A percentile compares a stretch with the other conserved stretches of the same genome.
Conservation (phyloP, 495 filamentous ascomycete genomes). For the Xylaria cubensis region DNA sequence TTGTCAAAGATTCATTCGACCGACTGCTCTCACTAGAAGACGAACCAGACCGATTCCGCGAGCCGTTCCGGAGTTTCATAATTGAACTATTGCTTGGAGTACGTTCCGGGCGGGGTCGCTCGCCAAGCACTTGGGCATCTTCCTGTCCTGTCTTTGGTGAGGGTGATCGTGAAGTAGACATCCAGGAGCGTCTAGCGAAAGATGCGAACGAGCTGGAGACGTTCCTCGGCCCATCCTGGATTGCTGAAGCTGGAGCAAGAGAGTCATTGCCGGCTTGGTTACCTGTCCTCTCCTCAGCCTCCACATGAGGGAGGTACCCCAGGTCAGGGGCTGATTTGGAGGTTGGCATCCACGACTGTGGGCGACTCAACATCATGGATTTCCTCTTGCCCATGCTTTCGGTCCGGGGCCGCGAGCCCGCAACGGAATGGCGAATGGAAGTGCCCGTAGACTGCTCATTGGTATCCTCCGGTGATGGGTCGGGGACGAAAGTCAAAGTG, state of each 20-base stretch:
- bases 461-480: slow-evolving; percentile 29
- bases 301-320: slow-evolving; percentile 28
- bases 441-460: slow-evolving; percentile 35
- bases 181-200: slow-evolving; percentile 73
- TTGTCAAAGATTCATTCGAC: slow-evolving; percentile 38
- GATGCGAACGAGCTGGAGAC: slow-evolving; percentile 71
- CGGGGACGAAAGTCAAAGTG: slow-evolving; percentile 41
- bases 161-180: slow-evolving; percentile 65
- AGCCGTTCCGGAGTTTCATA: slow-evolving; percentile 40
- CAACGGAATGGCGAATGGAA: slow-evolving; percentile 29
- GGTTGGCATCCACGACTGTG: slow-evolving; percentile 53
- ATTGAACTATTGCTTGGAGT: slow-evolving; percentile 41
- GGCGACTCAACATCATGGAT: slow-evolving; percentile 48
- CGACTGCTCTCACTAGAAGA: slow-evolving; percentile 43
- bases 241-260: slow-evolving; percentile 25
- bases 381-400: slow-evolving; percentile 45
- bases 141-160: slow-evolving; percentile 55
- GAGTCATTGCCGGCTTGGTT: slow-evolving; percentile 8
- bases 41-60: slow-evolving; percentile 38
- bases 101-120: slow-evolving; percentile 30
- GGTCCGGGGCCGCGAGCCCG: slow-evolving; percentile 32
- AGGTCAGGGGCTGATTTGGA: slow-evolving; percentile 48
- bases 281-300: slow-evolving; percentile 28
- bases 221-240: slow-evolving; percentile 41
- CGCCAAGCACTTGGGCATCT: slow-evolving; percentile 29